These are phyloP conservation scores for Leccinum cinnamomeum DNA, from an alignment of 1,284 basidiomycete genomes.

Conservation along the genomic window DNA sequence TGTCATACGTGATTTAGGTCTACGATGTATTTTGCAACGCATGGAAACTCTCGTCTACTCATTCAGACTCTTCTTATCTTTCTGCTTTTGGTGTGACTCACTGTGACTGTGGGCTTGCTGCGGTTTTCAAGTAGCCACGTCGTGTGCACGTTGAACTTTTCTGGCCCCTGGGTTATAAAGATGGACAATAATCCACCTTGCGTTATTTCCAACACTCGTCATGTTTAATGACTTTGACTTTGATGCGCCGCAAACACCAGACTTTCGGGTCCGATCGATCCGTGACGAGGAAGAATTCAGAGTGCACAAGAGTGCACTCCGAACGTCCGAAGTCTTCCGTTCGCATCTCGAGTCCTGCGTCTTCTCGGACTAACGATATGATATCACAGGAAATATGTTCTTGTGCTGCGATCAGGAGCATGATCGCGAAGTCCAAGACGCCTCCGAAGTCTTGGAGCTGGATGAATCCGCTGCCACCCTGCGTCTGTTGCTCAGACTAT, in stretches of 20 bases:
- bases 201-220: not conserved
- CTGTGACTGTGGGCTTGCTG: slow-evolving; percentile 7
- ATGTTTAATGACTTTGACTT: slow-evolving; percentile 32
- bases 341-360: slow-evolving; percentile 27
- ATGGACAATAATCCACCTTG: not conserved
- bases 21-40: slow-evolving; percentile 41
- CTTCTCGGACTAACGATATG: slow-evolving; percentile 13
- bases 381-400: slow-evolving; percentile 60
- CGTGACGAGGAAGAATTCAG: slow-evolving; percentile 48
- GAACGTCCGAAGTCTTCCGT: slow-evolving; percentile 61
- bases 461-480: slow-evolving; percentile 50
- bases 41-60: slow-evolving; percentile 33
- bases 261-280: slow-evolving; percentile 54
- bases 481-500: slow-evolving; percentile 48
- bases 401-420: slow-evolving; percentile 45
- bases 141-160: slow-evolving; percentile 10
- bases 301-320: slow-evolving; percentile 48
- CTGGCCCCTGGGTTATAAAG: slow-evolving; percentile 12
- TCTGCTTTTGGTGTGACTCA: slow-evolving; percentile 9
- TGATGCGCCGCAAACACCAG: slow-evolving; percentile 42
- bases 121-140: slow-evolving; percentile 24
- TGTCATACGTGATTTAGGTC: slow-evolving; percentile 43
- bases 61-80: slow-evolving; percentile 8
- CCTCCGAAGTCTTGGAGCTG: slow-evolving; percentile 45
- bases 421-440: slow-evolving; percentile 18